These are phyloP conservation scores for Apophysomyces elegans DNA, from an alignment of 371 early-diverging fungal species.

Conservation along the genomic window DNA sequence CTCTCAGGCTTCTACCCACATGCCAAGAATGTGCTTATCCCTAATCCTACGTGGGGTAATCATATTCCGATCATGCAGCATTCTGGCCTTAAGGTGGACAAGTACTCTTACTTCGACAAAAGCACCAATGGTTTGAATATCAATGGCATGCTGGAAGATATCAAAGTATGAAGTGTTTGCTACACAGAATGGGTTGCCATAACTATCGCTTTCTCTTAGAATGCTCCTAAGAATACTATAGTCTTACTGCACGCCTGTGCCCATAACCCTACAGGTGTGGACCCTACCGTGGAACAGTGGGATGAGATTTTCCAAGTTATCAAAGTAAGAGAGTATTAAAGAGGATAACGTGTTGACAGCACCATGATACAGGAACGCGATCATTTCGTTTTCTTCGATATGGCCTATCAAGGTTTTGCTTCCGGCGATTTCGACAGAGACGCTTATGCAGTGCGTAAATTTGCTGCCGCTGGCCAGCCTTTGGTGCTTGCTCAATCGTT, in stretches of 20 bases:
- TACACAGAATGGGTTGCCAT: not conserved
- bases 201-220: constrained; percentile 33
- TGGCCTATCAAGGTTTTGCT: constrained; percentile 98
- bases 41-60: constrained; percentile 97
- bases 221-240: constrained; percentile 83
- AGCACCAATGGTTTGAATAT: constrained; percentile 91
- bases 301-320: constrained; percentile 76
- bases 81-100: constrained; percentile 80
- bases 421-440: constrained; percentile 90
- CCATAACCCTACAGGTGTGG: constrained; percentile 98
- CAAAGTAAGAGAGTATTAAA: constrained; percentile 46
- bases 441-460: constrained; percentile 92
- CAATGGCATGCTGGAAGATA: constrained; percentile 85
- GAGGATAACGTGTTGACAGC: not conserved
- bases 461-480: constrained; percentile 77
- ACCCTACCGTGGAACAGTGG: constrained; percentile 93
- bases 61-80: constrained; percentile 92
- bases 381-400: constrained; percentile 94
- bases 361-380: constrained; percentile 55
- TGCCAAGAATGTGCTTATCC: constrained; percentile 87
- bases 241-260: constrained; percentile 96
- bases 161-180: constrained; percentile 53
- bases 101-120: constrained; percentile 93
- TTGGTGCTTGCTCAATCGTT: constrained; percentile 91
- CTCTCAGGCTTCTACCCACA: constrained; percentile 77